A percentile compares a stretch with the other conserved stretches of the same genome.
Conservation (phyloP, 495 filamentous ascomycete genomes). For the Xylaria flabelliformis region DNA sequence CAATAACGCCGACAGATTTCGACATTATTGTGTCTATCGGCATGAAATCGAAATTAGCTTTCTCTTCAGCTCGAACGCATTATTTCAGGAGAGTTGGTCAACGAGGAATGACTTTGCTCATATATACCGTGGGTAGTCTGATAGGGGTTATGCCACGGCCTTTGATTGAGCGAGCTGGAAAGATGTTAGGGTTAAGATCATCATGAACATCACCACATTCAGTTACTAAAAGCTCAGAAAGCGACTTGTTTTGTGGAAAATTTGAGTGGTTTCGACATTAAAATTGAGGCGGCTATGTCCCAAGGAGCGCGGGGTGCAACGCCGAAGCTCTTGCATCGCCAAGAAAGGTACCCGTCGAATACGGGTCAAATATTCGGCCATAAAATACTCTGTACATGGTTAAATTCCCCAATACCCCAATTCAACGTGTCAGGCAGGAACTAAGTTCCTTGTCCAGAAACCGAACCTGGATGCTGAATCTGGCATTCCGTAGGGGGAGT, state of each 20-base stretch:
- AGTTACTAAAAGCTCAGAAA: not conserved
- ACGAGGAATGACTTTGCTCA: not conserved
- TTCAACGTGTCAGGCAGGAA: conserved; percentile 3
- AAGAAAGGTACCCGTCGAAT: conserved; percentile 9
- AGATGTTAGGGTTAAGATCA: not conserved
- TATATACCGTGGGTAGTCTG: not conserved
- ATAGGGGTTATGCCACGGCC: not conserved
- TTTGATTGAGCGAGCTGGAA: not conserved
- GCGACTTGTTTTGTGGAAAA: conserved; percentile 21
- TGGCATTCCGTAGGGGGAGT: not conserved
- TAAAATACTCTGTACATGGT: not conserved
- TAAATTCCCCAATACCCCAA: not conserved
- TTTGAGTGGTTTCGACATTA: not conserved
- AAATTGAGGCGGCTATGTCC: not conserved
- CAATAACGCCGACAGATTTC: not conserved
- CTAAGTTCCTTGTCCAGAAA: not conserved
- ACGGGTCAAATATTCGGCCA: not conserved
- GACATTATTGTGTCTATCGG: not conserved
- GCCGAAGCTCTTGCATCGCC: conserved; percentile 13
- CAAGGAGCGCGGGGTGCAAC: not conserved
- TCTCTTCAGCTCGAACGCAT: not conserved
- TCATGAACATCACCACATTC: not conserved
- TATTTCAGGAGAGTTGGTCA: not conserved
- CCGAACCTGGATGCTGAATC: not conserved
- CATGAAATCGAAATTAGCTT: not conserved